These are phyloP conservation scores for Nothophoma quercina DNA, from an alignment of 2,329 filamentous ascomycete species.

Conservation along the genomic window DNA sequence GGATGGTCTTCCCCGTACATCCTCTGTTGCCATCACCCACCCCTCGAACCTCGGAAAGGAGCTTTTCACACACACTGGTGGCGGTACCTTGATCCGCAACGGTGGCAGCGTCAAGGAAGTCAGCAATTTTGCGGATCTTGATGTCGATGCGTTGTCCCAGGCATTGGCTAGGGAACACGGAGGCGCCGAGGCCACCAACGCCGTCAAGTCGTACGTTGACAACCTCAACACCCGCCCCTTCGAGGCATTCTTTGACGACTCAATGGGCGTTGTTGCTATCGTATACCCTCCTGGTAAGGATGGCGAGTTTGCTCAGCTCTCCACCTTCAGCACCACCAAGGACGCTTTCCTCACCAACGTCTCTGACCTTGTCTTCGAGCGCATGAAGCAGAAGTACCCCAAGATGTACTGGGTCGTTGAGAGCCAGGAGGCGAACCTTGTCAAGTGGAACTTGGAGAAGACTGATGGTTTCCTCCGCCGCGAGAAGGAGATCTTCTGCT, in stretches of 20 bases:
- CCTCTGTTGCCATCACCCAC: constrained; percentile 96
- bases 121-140: constrained; percentile 75
- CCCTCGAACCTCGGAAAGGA: constrained; percentile 96
- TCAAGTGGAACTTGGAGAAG: constrained; percentile 94
- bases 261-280: constrained; percentile 90
- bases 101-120: constrained; percentile 87
- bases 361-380: constrained; percentile 91
- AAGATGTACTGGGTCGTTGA: constrained; percentile 96
- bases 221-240: constrained; percentile 80
- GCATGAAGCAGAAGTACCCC: constrained; percentile 91
- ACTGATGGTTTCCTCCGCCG: constrained; percentile 88
- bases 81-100: constrained; percentile 88
- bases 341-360: constrained; percentile 94
- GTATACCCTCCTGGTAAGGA: constrained; percentile 77
- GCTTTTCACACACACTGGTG: constrained; percentile 93
- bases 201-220: constrained; percentile 86
- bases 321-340: constrained; percentile 92
- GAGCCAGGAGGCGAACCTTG: constrained; percentile 93
- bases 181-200: constrained; percentile 80
- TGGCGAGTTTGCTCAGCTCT: constrained; percentile 78
- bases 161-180: constrained; percentile 83
- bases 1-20: constrained; percentile 85
- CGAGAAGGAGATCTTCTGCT: constrained; percentile 91
- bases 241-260: constrained; percentile 92
- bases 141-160: constrained; percentile 79